phyloP scores from a whole-genome alignment of 768 basidiomycete genomes.

The Butyriboletus loyo region DNA sequence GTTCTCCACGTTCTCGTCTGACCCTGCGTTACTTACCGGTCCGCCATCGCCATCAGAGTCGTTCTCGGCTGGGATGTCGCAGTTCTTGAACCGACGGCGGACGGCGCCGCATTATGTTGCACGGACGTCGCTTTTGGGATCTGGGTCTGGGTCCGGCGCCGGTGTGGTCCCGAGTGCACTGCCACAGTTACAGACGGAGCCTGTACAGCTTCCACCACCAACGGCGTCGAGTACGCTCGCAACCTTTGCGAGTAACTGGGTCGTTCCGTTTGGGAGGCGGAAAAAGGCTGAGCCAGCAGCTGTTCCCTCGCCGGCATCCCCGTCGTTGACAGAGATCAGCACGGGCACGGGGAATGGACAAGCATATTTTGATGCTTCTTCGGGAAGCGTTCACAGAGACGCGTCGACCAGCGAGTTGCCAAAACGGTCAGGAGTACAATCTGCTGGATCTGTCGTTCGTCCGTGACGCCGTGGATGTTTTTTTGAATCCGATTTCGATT shows the following conservation, averaged over 20 bases:
- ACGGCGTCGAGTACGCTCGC: slow-evolving; percentile 54
- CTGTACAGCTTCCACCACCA: slow-evolving; percentile 25
- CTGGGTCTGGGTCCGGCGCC: slow-evolving; percentile 1
- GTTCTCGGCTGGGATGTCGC: slow-evolving; percentile 58
- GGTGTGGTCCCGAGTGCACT: slow-evolving; percentile 3
- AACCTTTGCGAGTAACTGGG: slow-evolving; percentile 62
- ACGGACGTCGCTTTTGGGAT: slow-evolving; percentile 45
- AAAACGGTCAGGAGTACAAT: slow-evolving; percentile 22
- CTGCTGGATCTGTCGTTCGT: not conserved
- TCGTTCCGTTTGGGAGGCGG: slow-evolving; percentile 59
- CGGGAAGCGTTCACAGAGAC: slow-evolving; percentile 16
- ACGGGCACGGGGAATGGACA: slow-evolving; percentile 27
- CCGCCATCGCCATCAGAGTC: slow-evolving; percentile 63
- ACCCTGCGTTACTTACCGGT: slow-evolving; percentile 28
- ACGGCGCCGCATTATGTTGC: slow-evolving; percentile 61
- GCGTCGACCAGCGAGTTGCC: slow-evolving; percentile 41
- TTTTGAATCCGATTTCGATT: no score
- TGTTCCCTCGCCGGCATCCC: slow-evolving; percentile 1
- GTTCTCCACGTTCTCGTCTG: slow-evolving; percentile 39
- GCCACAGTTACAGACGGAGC: slow-evolving; percentile 1
- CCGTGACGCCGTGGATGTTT: not conserved
- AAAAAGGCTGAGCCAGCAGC: slow-evolving; percentile 31
- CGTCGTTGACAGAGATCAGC: slow-evolving; percentile 1
- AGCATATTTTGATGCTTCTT: slow-evolving; percentile 13
- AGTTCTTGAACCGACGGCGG: slow-evolving; percentile 46